Evolutionary conservation across 441 rosid species (phyloP).

Genomic region (Gossypium gossypioides): DNA sequence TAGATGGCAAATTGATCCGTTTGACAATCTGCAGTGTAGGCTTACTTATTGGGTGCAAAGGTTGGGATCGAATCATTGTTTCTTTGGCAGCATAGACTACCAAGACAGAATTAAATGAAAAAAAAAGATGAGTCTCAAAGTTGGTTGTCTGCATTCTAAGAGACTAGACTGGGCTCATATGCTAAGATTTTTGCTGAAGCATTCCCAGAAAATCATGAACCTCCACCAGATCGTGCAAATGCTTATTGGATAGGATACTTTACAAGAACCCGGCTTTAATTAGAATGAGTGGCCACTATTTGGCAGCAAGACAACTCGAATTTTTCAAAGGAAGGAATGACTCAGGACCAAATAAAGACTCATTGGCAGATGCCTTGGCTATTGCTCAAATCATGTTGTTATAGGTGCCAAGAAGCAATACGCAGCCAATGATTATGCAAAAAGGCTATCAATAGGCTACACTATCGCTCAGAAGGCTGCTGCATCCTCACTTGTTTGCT

Average conservation of each 20-base stretch:
- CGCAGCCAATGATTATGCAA: conserved; percentile 90
- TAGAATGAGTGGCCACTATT: conserved; percentile 87
- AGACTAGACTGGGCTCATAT: conserved; percentile 90
- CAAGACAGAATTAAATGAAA: conserved; percentile 83
- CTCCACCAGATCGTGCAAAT: conserved; percentile 83
- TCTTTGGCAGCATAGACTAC: conserved; percentile 91
- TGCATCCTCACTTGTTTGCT: conserved; percentile 66
- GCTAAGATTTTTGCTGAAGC: conserved; percentile 96
- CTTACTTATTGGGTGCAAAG: conserved; percentile 91
- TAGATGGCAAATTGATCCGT: conserved; percentile 99
- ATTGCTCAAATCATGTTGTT: conserved; percentile 92
- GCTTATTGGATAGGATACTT: conserved; percentile 98
- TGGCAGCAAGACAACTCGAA: conserved; percentile 94
- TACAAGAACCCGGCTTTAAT: conserved; percentile 88
- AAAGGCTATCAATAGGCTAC: conserved; percentile 82
- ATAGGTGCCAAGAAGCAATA: conserved; percentile 88
- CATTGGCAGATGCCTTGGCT: conserved; percentile 85
- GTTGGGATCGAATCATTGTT: conserved; percentile 86
- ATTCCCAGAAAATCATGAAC: conserved; percentile 86
- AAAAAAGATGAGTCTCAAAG: conserved; percentile 85
- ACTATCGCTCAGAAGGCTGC: conserved; percentile 80
- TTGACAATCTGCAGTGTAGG: conserved; percentile 98
- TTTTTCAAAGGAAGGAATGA: conserved; percentile 66
- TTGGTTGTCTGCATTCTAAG: conserved; percentile 84
- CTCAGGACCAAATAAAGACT: conserved; percentile 65